Evolutionary conservation across 805 yeast genomes (phyloP), one percentile per base, ranked within the genome.

Genomic region (Metschnikowia lochheadii): DNA sequence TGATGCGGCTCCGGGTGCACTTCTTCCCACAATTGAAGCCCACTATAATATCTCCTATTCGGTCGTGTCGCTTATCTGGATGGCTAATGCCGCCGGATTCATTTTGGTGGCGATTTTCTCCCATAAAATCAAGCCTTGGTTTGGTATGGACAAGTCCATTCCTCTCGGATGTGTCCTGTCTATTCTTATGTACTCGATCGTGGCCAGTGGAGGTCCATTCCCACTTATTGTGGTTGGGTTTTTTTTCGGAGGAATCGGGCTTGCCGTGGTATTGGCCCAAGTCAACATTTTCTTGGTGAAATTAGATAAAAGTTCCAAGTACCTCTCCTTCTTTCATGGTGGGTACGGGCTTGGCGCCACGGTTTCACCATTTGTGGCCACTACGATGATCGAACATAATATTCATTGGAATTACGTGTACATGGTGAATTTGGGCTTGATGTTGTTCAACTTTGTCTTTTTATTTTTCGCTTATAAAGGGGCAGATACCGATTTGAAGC

Each of bases 291-390:
- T 63, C 40, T 50, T 63, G 21, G 49, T 59, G 40, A 56, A 57
- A n/a, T 49, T 63, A 44, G 59, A 60, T 13, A 61, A 62, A 21
- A 52, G 56, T 33, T 57, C 65, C 13, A 54, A 50, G 34, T 57
- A 57, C 23, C 48, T 63, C 17, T 57, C 61, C 3, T 49, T 51
- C 15, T 61, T 58, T 50, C 65, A 62, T 41, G 67, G 63, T 13
- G 46, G 54, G 13, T 63, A 63, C 50, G 67, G 67, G 5, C 17
- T 59, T n/a, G 66, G 66, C 6, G 58, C 65, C 40, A 48, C 67
- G 54, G 43, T 65, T 6, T 55, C 63, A 8, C 65, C 65, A 3
- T 49, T 61, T 37, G 42, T 55, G 23, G 63, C 64, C 18, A 60
- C 63, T 3, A 49, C 57, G 7, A 51, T 59, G 51, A 49, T 60